Base-by-base conservation (phyloP, 805 yeast species). In the Suhomyces kilbournensis region DNA sequence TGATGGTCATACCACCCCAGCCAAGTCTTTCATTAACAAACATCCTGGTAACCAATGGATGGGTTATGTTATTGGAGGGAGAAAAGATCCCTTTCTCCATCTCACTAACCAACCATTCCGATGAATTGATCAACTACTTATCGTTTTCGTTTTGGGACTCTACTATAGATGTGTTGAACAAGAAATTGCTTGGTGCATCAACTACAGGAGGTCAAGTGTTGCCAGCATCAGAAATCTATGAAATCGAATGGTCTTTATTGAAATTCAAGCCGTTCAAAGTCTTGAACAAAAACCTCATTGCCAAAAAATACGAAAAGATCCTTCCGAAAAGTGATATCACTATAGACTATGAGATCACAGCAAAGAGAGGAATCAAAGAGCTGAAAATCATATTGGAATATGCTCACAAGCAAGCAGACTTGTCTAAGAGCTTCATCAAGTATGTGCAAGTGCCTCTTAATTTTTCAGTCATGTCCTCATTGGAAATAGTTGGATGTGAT, bases 21-120 rank as follows among this genome's bases (percentile, higher is more conserved):
- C 96, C 97, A 0, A 67, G 77, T 4, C 67, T 90, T 30, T 75
- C 81, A 2, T 61, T 85, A 12, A 68, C 79, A 1, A 75, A 79
- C 42, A 69, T 80, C 6, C 78, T 82, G 59, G 74, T 85, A 12
- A 76, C 80, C 19, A 85, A 84, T 58, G 82, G 83, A 3, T 85
- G 89, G 83, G 60, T 86, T 3, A 86, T 89, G 90, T 67, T 90
- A 14, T 67, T 90, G 10, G 96, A 90, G 62, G 97, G 97, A 7
- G 94, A 90, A 59, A 70, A 74, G 40, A 76, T 74, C 48, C 56
- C 63, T 1, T 81, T 88, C 53, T 69, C 75, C 1, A 65, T 89
- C 4, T 64, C 68, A 1, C 66, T 90, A 30, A 76, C 78, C 46
- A 90, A 90, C 64, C 73, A 78, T 17, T 84, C 93, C 0, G 62